Evolutionary conservation across 164 flowering plant genomes (phyloP), one percentile per base, ranked within the genome.

Genomic region (Magnolia officinalis): DNA sequence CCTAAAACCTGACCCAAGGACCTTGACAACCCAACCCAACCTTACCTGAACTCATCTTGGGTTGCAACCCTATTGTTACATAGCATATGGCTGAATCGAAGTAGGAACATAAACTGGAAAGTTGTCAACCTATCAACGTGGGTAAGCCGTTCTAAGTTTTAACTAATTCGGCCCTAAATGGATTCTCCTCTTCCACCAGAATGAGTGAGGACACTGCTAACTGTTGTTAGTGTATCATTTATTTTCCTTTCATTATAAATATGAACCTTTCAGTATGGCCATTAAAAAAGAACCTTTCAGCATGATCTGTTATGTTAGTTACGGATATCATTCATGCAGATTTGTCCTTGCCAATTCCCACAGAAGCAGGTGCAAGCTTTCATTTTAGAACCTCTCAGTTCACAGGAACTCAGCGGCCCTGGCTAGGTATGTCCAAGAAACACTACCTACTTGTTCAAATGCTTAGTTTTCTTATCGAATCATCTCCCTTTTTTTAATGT

Each of bases 361-460:
- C 87, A 8, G 96, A 91, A 72, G 85, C 91, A 8, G 91, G 89
- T 70, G 74, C 89, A 20, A 83, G 84, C 68, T 79, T 82, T 75
- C 80, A 85, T 66, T 70, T 86, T 82, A 89, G 88, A 82, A 82
- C 88, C 18, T 82, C 85, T 58, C 88, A 84, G 70, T 90, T 87
- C 82, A 81, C 83, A 26, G 73, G 87, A 10, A 90, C 92, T 8
- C 86, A 81, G 18, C 85, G 98, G 74, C 98, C 96, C 1, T 94
- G 97, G 98, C 94, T 94, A 72, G 97, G 98, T 93, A 89, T 72
- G 80, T 71, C 23, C 50, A 70, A 68, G 55, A 49, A 49, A 70
- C 23, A 2, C 23, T 55, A 55, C 61, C 61, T 55, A 55, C 61
- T 16, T 55, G 61, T 10, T 10, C 13, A 55, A 10, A 3, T 55